phyloP scores from a whole-genome alignment of 1,284 basidiomycete species.

The Kalmanozyma brasiliensis region DNA sequence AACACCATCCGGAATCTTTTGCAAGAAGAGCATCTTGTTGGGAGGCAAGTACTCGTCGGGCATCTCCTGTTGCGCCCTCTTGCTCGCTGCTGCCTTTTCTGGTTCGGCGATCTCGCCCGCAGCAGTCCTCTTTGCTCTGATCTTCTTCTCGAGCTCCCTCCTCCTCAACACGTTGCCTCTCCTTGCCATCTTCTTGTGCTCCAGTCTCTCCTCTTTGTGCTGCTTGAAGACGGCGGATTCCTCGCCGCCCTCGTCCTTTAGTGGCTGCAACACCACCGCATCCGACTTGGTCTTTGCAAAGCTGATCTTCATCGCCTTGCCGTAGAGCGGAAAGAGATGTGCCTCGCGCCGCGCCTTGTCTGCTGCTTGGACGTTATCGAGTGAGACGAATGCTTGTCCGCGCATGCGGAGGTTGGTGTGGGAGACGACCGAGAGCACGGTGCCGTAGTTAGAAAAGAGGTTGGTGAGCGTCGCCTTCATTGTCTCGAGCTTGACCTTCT shows the following conservation, averaged over 20 bases:
- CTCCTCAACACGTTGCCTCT: conserved; percentile 48
- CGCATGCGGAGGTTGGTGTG: conserved; percentile 95
- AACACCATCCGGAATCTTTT: conserved; percentile 70
- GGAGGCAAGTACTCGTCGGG: conserved; percentile 99
- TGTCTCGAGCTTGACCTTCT: conserved; percentile 87
- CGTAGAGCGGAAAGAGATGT: conserved; percentile 91
- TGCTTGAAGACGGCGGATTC: conserved; percentile 39
- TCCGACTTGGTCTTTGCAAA: conserved; percentile 90
- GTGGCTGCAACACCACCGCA: conserved; percentile 75
- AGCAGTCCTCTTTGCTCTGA: conserved; percentile 42
- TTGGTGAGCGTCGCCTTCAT: conserved; percentile 87
- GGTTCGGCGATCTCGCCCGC: conserved; percentile 44
- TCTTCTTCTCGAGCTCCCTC: conserved; percentile 51
- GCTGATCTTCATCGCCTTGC: conserved; percentile 86
- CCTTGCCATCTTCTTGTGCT: conserved; percentile 53
- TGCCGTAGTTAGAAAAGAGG: conserved; percentile 92
- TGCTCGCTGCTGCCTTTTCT: conserved; percentile 33
- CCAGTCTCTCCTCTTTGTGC: conserved; percentile 73
- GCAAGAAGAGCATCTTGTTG: conserved; percentile 98
- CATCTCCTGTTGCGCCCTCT: conserved; percentile 71
- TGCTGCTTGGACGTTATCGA: conserved; percentile 82
- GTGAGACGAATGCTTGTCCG: conserved; percentile 96
- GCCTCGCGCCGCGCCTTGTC: conserved; percentile 90
- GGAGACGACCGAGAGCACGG: conserved; percentile 89
- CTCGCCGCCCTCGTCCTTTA: conserved; percentile 24